phyloP scores from a whole-genome alignment of 495 filamentous ascomycete species.

The Tuber brumale region DNA sequence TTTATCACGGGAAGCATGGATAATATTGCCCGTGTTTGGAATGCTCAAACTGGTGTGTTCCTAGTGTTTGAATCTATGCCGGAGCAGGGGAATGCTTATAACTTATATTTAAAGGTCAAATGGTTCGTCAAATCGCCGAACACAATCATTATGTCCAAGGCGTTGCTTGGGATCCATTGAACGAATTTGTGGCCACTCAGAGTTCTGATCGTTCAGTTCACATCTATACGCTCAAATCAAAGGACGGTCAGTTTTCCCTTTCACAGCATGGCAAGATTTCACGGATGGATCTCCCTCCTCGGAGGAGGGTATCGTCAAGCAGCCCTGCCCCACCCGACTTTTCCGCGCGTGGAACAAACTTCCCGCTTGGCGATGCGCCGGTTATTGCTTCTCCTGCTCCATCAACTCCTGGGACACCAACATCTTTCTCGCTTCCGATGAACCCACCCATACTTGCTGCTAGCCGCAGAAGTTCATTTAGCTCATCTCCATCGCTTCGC shows the following conservation, averaged over 20 bases:
- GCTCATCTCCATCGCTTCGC: constrained; percentile 74
- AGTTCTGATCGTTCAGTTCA: constrained; percentile 97
- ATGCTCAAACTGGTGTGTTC: constrained; percentile 75
- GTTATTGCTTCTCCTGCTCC: constrained; percentile 62
- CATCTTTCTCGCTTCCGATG: constrained; percentile 85
- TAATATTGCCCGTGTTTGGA: constrained; percentile 95
- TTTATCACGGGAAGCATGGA: constrained; percentile 99
- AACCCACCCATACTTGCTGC: constrained; percentile 90
- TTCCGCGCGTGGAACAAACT: constrained; percentile 44
- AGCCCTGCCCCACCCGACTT: constrained; percentile 89
- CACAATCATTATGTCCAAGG: constrained; percentile 99
- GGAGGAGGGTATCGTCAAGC: constrained; percentile 75
- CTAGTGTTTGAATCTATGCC: not conserved
- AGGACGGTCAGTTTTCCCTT: constrained; percentile 93
- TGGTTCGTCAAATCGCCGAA: constrained; percentile 93
- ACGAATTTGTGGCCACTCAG: constrained; percentile 97
- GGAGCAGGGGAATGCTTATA: constrained; percentile 21
- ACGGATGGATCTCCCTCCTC: constrained; percentile 80
- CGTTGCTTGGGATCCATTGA: constrained; percentile 95
- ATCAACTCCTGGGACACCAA: constrained; percentile 92
- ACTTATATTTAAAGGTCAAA: constrained; percentile 55
- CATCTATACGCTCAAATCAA: constrained; percentile 91
- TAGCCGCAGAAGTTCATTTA: constrained; percentile 90
- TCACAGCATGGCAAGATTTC: constrained; percentile 62
- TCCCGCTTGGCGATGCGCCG: constrained; percentile 34